Evolutionary conservation across 1,284 basidiomycete species (phyloP), one percentile per base, ranked within the genome.

Genomic region (Sporisorium exsertum): DNA sequence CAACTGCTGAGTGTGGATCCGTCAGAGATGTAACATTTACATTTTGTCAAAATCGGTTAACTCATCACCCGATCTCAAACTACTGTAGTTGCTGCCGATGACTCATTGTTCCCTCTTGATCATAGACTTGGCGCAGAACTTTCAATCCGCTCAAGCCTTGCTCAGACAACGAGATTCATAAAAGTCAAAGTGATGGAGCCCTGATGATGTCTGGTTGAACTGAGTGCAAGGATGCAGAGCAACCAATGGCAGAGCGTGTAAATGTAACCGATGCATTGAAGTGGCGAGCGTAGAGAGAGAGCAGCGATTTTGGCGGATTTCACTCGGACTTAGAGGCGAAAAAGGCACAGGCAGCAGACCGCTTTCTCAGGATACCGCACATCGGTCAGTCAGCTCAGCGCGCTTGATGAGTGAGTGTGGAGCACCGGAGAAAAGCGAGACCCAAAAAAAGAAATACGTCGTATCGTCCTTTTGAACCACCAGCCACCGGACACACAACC

Each of bases 221-320:
- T 16, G 16, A 4, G 16, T 13, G 49, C 10, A 20, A 20, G 16
- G 8, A 5, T 8, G 43, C 24, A 27, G 40, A 29, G 26, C 43
- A 57, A 56, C 66, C 67, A 70, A 64, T 70, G 57, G 58, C n/a
- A 60, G 24, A 53, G 62, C 56, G 43, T 52, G 61, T 46, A 70
- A 60, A 56, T 70, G 61, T 70, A n/a, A 64, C 33, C 24, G 26
- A 20, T 26, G 26, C 22, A 18, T 24, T 43, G 27, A 33, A 29
- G 35, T 51, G 26, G 37, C 52, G 50, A n/a, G n/a, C n/a, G n/a
- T n/a, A n/a, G n/a, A n/a, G n/a, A 40, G n/a, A 32, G 13, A 32
- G 29, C 49, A 32, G 18, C 49, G 49, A 50, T 32, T 50, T 50
- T 32, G 49, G 49, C 49, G 49, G 49, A 29, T 29, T 33, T 20